Evolutionary conservation across 768 basidiomycete species (phyloP), one percentile per base, ranked within the genome.

Genomic region (Hericium alpestre): DNA sequence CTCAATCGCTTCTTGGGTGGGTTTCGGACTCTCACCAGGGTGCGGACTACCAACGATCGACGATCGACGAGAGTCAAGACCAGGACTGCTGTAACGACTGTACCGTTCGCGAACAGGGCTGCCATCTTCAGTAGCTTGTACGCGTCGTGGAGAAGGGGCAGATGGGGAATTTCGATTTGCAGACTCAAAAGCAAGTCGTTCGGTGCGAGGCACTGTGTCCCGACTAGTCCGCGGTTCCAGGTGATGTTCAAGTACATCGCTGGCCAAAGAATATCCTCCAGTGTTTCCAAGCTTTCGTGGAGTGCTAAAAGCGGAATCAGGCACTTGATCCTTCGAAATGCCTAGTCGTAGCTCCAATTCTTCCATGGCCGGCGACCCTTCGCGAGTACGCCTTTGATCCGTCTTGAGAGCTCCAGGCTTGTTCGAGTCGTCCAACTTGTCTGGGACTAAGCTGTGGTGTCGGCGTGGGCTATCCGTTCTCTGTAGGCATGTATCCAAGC

Each of bases 401-500:
- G 73, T 64, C 57, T 72, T 73, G 59, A 74, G 67, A 4, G 80
- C 77, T 16, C 78, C 77, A 2, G 79, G 69, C 48, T 78, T 79
- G 54, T 67, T 72, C 49, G 56, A 58, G 50, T 72, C 70, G 25
- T 65, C 68, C 57, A 66, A 55, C 43, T 60, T 66, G 7, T 61
- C 58, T 9, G 58, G 71, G 64, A 58, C 67, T 67, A 51, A 59
- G 47, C 66, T 57, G 13, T 54, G 63, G 66, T 58, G 56, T 62
- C 60, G 73, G 76, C 68, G 75, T 74, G 60, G 76, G 74, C 59
- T 69, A 27, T 66, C 63, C 50, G 68, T 67, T 11, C 71, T 67
- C 58, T 81, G 74, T 58, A 90, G 74, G 65, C 87, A 90, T 40
- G 66, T 82, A 59, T 90, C 90, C 63, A 93, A 92, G 64, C 90